These are phyloP conservation scores for Yarrowia osloensis DNA, from an alignment of 805 yeast genomes.

Conservation along the genomic window DNA sequence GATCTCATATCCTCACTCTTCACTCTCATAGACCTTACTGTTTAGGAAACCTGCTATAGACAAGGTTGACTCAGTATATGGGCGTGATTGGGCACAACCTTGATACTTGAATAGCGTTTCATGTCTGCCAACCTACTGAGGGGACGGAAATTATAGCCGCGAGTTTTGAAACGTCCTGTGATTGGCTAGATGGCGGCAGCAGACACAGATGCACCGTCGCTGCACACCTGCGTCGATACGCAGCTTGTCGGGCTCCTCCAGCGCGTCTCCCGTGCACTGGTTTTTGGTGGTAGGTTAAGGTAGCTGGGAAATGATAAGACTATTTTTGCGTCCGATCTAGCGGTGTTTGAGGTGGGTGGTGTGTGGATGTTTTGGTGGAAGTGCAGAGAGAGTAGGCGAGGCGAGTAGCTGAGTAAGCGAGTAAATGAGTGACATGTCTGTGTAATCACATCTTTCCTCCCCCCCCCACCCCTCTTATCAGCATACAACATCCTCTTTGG, in stretches of 20 bases:
- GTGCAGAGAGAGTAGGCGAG: too few relatives aligned
- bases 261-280: not conserved
- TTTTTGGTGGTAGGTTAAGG: slow-evolving; percentile 2
- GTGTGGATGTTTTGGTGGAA: too few relatives aligned
- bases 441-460: too few relatives aligned
- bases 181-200: not conserved
- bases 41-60: not conserved
- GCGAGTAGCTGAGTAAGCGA: too few relatives aligned
- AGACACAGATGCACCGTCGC: too few relatives aligned
- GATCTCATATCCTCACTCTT: not conserved
- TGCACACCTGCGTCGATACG: too few relatives aligned
- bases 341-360: not conserved
- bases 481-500: slow-evolving; percentile 30
- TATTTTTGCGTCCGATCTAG: not conserved
- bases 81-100: slow-evolving; percentile 14
- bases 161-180: not conserved
- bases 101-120: not conserved
- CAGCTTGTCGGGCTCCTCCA: too few relatives aligned
- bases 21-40: slow-evolving; percentile 22
- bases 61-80: too few relatives aligned
- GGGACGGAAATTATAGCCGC: slow-evolving; percentile 4
- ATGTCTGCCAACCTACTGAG: not conserved
- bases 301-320: slow-evolving; percentile 8
- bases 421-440: too few relatives aligned
- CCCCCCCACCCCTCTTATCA: not conserved